Evolutionary conservation across 352 stramenopile genomes (phyloP).

Genomic region (Pythium plurisporium): DNA sequence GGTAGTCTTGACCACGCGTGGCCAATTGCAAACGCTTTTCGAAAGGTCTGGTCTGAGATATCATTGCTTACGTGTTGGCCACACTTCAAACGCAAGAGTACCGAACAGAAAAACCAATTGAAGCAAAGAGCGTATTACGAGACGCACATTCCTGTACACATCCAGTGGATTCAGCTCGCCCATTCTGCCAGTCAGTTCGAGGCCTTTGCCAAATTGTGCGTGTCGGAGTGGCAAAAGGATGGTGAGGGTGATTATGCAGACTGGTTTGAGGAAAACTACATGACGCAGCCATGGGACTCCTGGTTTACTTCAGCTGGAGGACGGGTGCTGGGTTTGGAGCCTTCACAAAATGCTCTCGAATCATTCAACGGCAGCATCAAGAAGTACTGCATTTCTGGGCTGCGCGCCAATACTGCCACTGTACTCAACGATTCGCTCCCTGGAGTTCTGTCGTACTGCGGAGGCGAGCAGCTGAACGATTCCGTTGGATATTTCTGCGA

Average conservation of each 20-base stretch:
- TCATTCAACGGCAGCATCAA: neutral
- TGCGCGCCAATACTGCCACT: neutral
- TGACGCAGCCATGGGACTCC: neutral
- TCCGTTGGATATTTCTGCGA: neutral
- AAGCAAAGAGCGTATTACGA: neutral
- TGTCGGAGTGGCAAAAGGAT: neutral
- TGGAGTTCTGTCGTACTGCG: neutral
- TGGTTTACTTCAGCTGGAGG: neutral
- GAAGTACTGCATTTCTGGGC: neutral
- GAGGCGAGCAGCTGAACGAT: neutral
- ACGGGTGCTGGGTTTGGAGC: neutral
- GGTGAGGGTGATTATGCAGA: neutral
- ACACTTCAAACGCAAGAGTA: neutral
- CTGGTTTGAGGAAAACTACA: neutral
- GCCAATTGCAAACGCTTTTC: conserved; percentile 22
- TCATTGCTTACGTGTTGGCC: conserved; percentile 1
- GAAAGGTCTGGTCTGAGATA: conserved; percentile 10
- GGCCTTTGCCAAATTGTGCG: neutral
- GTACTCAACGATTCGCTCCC: neutral
- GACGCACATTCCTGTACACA: neutral
- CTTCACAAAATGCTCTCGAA: neutral
- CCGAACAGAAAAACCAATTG: neutral
- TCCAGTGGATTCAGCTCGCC: neutral
- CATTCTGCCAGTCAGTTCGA: neutral
- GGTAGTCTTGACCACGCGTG: conserved; percentile 15